A percentile compares a stretch with the other conserved stretches of the same genome.
Evolutionary conservation across 441 rosid species (phyloP).

Genomic region (Hura crepitans): DNA sequence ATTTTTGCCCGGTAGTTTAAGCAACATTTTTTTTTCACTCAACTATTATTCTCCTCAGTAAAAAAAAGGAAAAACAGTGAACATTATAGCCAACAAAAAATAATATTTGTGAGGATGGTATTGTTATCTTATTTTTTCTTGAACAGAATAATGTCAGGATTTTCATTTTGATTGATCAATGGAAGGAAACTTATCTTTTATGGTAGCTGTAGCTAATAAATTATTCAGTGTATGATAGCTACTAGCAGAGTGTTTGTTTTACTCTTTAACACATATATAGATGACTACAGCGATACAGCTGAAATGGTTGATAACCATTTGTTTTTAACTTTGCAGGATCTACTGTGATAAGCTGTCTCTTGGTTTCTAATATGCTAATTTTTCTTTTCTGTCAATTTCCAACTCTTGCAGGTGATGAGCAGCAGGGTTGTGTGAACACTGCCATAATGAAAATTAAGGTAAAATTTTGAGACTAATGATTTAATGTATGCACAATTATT

Average conservation of each 20-base stretch:
- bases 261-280: neutral
- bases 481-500: neutral
- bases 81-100: too few species aligned
- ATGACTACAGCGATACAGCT: neutral
- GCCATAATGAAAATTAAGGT: conserved; percentile 53
- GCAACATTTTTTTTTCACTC: neutral
- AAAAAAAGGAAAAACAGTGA: too few species aligned
- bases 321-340: neutral
- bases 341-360: neutral
- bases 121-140: too few species aligned
- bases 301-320: neutral
- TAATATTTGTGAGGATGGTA: too few species aligned
- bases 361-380: neutral
- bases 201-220: too few species aligned
- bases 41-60: neutral
- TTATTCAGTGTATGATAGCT: neutral
- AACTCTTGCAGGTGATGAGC: conserved; percentile 47
- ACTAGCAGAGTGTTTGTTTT: neutral
- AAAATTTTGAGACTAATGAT: conserved; percentile 17
- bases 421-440: conserved; percentile 47
- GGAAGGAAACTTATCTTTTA: too few species aligned
- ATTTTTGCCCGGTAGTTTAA: neutral
- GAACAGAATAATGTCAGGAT: too few species aligned
- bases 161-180: too few species aligned
- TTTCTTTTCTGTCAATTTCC: neutral